Evolutionary conservation across 495 filamentous ascomycete species (phyloP).

Genomic region (Lasiosphaeris hirsuta): DNA sequence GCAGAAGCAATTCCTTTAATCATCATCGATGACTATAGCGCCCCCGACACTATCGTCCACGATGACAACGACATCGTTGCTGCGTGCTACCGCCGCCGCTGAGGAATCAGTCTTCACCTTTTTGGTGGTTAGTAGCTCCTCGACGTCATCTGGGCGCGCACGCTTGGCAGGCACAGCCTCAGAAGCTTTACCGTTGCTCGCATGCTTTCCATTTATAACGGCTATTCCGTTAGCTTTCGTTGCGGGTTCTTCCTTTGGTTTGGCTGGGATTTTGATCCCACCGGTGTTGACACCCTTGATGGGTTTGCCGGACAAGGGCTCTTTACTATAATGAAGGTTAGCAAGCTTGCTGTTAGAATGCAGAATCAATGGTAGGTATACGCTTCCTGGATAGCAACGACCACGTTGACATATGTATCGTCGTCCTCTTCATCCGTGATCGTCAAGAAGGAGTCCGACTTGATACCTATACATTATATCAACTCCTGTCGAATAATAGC

Average conservation of each 20-base stretch:
- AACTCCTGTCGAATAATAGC: neutral
- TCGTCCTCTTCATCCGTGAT: slow-evolving; percentile 81
- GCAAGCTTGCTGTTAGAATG: neutral
- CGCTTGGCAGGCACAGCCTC: slow-evolving; percentile 38
- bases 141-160: slow-evolving; percentile 29
- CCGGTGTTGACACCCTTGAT: slow-evolving; percentile 32
- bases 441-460: slow-evolving; percentile 72
- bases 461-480: slow-evolving; percentile 41
- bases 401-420: slow-evolving; percentile 76
- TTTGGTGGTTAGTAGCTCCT: slow-evolving; percentile 30
- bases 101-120: slow-evolving; percentile 38
- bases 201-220: slow-evolving; percentile 29
- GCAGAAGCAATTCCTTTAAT: neutral
- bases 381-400: slow-evolving; percentile 59
- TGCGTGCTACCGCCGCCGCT: neutral
- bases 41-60: slow-evolving; percentile 60
- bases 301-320: slow-evolving; percentile 35
- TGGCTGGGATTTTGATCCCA: slow-evolving; percentile 43
- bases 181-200: slow-evolving; percentile 12
- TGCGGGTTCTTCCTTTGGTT: slow-evolving; percentile 36
- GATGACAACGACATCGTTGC: slow-evolving; percentile 46
- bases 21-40: slow-evolving; percentile 19
- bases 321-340: slow-evolving; percentile 28
- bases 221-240: slow-evolving; percentile 32
- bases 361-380: slow-evolving; percentile 24